Percentiles rank a stretch among this genome's conserved stretches.
Evolutionary conservation across 108 stramenopile genomes (phyloP).

Genomic region (Chaetoceros muelleri): DNA sequence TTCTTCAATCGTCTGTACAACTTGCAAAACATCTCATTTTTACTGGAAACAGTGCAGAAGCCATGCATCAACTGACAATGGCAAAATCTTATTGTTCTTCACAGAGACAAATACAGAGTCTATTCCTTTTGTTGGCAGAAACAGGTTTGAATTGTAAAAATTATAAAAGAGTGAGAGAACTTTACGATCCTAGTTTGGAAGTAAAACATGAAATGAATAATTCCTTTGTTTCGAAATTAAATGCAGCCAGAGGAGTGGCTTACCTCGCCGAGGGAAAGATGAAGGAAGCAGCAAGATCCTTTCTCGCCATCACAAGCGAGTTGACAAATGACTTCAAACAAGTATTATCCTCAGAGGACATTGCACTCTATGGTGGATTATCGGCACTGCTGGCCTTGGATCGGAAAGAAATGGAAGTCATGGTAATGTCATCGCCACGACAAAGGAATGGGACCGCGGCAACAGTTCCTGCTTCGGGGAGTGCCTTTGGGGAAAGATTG

Average conservation of each 20-base stretch:
- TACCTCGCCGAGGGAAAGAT: conserved; percentile 24
- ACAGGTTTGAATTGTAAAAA: background rate
- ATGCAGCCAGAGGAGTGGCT: conserved; percentile 22
- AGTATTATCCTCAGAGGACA: conserved; percentile 50
- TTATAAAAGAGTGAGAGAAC: background rate
- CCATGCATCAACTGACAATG: background rate
- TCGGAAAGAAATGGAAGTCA: conserved; percentile 27
- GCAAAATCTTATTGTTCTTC: background rate
- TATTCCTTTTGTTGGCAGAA: background rate
- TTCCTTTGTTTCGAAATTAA: conserved; percentile 14
- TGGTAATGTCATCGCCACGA: conserved; percentile 42
- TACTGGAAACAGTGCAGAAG: background rate
- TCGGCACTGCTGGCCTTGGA: conserved; percentile 38
- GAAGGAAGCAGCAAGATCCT: conserved; percentile 19
- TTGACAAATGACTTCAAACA: conserved; percentile 18
- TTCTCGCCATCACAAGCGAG: conserved; percentile 19
- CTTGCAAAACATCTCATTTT: background rate
- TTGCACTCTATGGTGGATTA: conserved; percentile 59
- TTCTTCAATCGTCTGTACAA: background rate
- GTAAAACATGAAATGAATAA: background rate
- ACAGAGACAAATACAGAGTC: background rate
- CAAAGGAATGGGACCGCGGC: conserved; percentile 28
- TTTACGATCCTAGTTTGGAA: background rate
- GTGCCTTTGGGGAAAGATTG: conserved; percentile 2
- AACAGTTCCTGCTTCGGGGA: conserved; percentile 7